Percentiles rank a stretch among this genome's conserved stretches.
phyloP scores from a whole-genome alignment of 768 basidiomycete species.

The Cubamyces sp. region DNA sequence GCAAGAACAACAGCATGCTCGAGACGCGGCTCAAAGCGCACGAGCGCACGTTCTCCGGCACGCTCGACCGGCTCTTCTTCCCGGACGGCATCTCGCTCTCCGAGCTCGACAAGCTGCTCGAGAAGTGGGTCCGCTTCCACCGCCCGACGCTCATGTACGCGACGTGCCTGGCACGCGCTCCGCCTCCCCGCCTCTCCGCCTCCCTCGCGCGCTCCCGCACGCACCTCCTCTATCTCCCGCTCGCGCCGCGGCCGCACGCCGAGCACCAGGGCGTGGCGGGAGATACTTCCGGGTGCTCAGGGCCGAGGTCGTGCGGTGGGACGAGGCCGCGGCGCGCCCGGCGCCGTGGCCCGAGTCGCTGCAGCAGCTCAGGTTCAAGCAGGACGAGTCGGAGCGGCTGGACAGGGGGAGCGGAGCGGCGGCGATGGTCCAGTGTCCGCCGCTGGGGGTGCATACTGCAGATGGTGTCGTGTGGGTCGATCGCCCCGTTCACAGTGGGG shows the following conservation, averaged over 20 bases:
- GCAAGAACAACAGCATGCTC: slow-evolving; percentile 27
- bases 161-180: slow-evolving; percentile 37
- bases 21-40: slow-evolving; percentile 23
- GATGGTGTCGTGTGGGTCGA: no score
- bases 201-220: slow-evolving; percentile 32
- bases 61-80: slow-evolving; percentile 25
- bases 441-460: no score
- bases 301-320: slow-evolving; percentile 29
- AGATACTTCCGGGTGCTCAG: slow-evolving; percentile 37
- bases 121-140: slow-evolving; percentile 40
- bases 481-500: no score
- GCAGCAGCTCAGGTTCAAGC: slow-evolving; percentile 26
- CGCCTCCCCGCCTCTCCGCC: slow-evolving; percentile 30
- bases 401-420: slow-evolving; percentile 32
- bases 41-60: slow-evolving; percentile 13
- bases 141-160: slow-evolving; percentile 36
- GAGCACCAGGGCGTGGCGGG: slow-evolving; percentile 33
- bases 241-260: slow-evolving; percentile 21
- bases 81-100: slow-evolving; percentile 31
- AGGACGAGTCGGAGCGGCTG: slow-evolving; percentile 33
- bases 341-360: slow-evolving; percentile 35
- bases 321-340: slow-evolving; percentile 24
- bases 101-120: slow-evolving; percentile 38
- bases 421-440: slow-evolving; percentile 36
- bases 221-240: slow-evolving; percentile 26